phyloP scores from a whole-genome alignment of 345 rosid species.

The Anacardium occidentale region DNA sequence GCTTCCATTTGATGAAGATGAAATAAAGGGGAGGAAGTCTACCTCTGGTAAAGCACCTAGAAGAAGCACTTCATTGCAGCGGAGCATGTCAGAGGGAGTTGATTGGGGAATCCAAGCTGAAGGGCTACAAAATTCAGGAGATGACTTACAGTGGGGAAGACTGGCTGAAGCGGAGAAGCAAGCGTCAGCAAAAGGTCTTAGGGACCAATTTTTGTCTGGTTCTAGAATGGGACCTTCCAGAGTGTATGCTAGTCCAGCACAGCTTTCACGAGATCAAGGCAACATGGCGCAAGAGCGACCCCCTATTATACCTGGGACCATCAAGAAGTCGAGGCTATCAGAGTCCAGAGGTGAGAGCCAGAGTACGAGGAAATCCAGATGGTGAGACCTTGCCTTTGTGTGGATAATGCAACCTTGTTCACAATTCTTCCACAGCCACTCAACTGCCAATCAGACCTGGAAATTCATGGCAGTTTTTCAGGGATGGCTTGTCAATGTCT shows the following conservation, averaged over 20 bases:
- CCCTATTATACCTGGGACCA: constrained; percentile 47
- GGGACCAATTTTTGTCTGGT: constrained; percentile 61
- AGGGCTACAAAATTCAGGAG: constrained; percentile 42
- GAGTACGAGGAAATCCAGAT: constrained; percentile 57
- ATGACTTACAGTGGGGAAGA: constrained; percentile 61
- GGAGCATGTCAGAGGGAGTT: constrained; percentile 84
- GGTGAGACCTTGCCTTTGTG: constrained; percentile 34
- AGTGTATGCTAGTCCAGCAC: constrained; percentile 49
- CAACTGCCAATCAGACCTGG: neutral
- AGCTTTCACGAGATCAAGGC: constrained; percentile 33
- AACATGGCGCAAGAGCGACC: constrained; percentile 50
- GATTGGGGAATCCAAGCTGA: constrained; percentile 63
- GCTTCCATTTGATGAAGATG: constrained; percentile 41
- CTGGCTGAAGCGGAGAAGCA: constrained; percentile 45
- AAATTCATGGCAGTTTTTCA: neutral
- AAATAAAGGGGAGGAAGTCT: constrained; percentile 59
- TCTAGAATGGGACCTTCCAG: constrained; percentile 49
- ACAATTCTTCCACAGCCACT: neutral
- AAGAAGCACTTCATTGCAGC: constrained; percentile 61
- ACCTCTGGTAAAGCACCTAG: constrained; percentile 50
- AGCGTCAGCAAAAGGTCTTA: constrained; percentile 49
- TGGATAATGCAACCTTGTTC: neutral
- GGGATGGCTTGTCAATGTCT: constrained; percentile 5
- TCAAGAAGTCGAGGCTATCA: constrained; percentile 58
- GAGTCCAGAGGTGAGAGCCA: constrained; percentile 49